Evolutionary conservation across 768 basidiomycete species (phyloP).

Genomic region (Rhizopogon vesiculosus): DNA sequence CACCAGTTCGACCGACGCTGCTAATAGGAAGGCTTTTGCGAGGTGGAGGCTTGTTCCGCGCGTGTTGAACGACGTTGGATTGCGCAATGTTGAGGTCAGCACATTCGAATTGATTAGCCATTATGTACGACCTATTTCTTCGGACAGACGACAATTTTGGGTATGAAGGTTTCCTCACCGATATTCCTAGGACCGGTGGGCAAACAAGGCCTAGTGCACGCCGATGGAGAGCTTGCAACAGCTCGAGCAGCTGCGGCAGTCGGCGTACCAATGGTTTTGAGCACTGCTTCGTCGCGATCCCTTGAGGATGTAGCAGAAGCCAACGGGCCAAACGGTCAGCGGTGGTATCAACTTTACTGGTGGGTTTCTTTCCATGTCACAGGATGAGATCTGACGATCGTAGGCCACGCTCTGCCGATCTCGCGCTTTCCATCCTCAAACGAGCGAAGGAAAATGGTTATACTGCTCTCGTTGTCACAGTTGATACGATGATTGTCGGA

Average conservation of each 20-base stretch:
- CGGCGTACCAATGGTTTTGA: constrained; percentile 35
- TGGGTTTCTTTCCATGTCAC: constrained; percentile 6
- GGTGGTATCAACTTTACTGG: constrained; percentile 52
- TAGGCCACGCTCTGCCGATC: constrained; percentile 34
- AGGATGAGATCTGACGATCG: neutral
- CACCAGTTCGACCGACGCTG: constrained; percentile 53
- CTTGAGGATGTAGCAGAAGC: constrained; percentile 47
- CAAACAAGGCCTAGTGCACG: constrained; percentile 46
- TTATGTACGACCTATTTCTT: neutral
- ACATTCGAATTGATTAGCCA: neutral
- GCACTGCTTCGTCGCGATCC: constrained; percentile 32
- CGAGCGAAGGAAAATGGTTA: constrained; percentile 40
- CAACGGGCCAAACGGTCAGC: constrained; percentile 33
- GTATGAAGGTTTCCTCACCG: constrained; percentile 38
- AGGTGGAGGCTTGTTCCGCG: constrained; percentile 52
- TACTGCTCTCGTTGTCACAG: constrained; percentile 39
- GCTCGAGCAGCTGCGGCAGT: constrained; percentile 40
- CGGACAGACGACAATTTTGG: constrained; percentile 54
- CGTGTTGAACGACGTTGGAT: constrained; percentile 48
- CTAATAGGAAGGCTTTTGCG: constrained; percentile 58
- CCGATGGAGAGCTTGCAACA: constrained; percentile 38
- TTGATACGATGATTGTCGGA: constrained; percentile 39
- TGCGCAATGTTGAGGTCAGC: constrained; percentile 45
- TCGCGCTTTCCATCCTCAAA: constrained; percentile 36
- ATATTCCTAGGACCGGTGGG: constrained; percentile 55